Evolutionary conservation across 768 basidiomycete species (phyloP).

Genomic region (Tephrocybe sp.): DNA sequence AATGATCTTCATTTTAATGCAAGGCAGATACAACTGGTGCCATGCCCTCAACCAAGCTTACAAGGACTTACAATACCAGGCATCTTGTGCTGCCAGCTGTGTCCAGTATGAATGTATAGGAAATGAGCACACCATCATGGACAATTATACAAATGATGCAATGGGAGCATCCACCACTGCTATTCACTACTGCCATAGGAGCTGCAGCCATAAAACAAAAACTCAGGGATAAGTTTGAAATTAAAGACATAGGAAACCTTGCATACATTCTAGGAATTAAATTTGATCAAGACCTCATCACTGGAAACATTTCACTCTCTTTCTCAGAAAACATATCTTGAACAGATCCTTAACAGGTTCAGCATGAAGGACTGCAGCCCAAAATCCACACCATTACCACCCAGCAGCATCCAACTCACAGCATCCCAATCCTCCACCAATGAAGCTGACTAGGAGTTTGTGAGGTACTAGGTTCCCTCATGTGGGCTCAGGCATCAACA

Average conservation of each 20-base stretch:
- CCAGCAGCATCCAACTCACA: background rate
- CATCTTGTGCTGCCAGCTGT: slow-evolving; percentile 20
- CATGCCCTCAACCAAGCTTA: slow-evolving; percentile 8
- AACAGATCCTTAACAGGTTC: no score
- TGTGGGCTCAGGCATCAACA: background rate
- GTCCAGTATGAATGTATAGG: slow-evolving; percentile 6
- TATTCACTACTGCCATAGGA: no score
- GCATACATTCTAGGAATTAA: background rate
- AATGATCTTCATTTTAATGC: slow-evolving; percentile 23
- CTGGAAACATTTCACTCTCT: background rate
- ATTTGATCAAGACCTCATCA: background rate
- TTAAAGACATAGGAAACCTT: background rate
- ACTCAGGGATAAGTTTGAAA: background rate
- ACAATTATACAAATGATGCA: slow-evolving; percentile 19
- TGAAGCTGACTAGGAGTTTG: background rate
- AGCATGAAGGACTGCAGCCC: background rate
- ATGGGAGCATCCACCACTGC: slow-evolving; percentile 10
- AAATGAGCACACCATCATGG: slow-evolving; percentile 15
- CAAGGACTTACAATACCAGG: slow-evolving; percentile 10
- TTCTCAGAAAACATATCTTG: no score
- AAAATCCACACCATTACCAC: background rate
- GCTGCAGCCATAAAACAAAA: background rate
- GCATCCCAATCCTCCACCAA: background rate
- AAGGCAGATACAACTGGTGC: slow-evolving; percentile 21
- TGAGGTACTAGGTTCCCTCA: background rate